Evolutionary conservation across 345 rosid genomes (phyloP).

Genomic region (Citrus australasica): DNA sequence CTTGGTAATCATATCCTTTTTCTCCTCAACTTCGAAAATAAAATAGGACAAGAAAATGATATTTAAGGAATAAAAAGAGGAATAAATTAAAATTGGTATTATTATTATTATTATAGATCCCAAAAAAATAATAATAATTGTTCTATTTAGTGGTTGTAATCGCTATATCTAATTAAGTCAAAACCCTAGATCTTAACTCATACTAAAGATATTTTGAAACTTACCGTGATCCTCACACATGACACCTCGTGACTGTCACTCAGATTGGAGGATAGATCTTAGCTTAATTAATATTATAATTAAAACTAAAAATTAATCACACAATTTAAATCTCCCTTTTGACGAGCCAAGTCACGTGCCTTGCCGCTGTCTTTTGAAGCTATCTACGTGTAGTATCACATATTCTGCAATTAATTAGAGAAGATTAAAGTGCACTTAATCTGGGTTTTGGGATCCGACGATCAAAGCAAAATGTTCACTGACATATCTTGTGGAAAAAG

Average conservation of each 20-base stretch:
- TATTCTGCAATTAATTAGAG: background rate
- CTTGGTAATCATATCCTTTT: background rate
- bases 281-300: background rate
- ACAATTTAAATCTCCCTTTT: background rate
- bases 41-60: too few relatives aligned
- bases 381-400: background rate
- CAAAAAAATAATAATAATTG: too few relatives aligned
- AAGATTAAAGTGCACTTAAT: background rate
- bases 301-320: background rate
- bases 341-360: constrained; percentile 2
- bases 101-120: too few relatives aligned
- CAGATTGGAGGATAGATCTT: background rate
- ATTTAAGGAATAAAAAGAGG: too few relatives aligned
- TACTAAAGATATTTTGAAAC: too few relatives aligned
- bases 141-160: too few relatives aligned
- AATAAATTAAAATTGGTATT: too few relatives aligned
- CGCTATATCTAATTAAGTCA: too few relatives aligned
- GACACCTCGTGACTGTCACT: constrained; percentile 7
- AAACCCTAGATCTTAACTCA: too few relatives aligned
- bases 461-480: background rate
- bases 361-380: background rate
- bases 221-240: background rate
- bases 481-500: too few relatives aligned
- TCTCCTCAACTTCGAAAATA: too few relatives aligned
- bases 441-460: background rate